Evolutionary conservation across 768 basidiomycete species (phyloP).

Genomic region (Asterophora parasitica): DNA sequence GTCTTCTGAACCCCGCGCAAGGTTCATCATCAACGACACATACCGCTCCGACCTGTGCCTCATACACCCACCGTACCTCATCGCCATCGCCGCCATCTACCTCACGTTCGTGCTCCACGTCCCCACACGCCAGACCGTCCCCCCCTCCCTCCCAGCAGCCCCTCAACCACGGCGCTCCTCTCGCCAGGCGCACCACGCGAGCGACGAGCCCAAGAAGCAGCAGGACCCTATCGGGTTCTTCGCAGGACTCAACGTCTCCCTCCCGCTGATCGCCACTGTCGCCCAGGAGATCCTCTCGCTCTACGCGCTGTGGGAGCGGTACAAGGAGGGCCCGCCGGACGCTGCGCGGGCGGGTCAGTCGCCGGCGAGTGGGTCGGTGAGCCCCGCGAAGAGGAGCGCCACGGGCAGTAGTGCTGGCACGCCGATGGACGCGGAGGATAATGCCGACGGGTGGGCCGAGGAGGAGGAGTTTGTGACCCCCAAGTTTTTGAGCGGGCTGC

Average conservation of each 20-base stretch:
- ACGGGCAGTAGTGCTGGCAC: constrained; percentile 25
- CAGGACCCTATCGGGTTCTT: constrained; percentile 81
- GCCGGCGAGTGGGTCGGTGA: constrained; percentile 19
- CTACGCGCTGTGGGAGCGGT: constrained; percentile 86
- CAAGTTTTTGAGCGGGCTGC: constrained; percentile 45
- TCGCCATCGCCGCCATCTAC: constrained; percentile 90
- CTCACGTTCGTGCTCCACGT: constrained; percentile 76
- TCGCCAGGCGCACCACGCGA: constrained; percentile 32
- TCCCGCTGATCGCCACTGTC: constrained; percentile 76
- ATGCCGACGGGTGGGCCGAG: constrained; percentile 16
- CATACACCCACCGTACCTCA: constrained; percentile 91
- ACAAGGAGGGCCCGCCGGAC: constrained; percentile 60
- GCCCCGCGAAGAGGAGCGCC: constrained; percentile 24
- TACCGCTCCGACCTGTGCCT: constrained; percentile 92
- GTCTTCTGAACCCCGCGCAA: constrained; percentile 23
- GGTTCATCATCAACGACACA: constrained; percentile 96
- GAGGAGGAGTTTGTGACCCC: constrained; percentile 49
- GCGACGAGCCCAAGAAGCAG: constrained; percentile 32
- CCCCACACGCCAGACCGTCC: constrained; percentile 43
- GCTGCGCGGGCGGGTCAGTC: constrained; percentile 24
- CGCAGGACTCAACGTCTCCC: constrained; percentile 79
- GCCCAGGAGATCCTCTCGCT: constrained; percentile 88
- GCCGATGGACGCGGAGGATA: constrained; percentile 23
- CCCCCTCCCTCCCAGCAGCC: constrained; percentile 25
- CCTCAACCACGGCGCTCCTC: constrained; percentile 53